phyloP scores from a whole-genome alignment of 176 grass and related monocot genomes.

The Ensete ventricosum region DNA sequence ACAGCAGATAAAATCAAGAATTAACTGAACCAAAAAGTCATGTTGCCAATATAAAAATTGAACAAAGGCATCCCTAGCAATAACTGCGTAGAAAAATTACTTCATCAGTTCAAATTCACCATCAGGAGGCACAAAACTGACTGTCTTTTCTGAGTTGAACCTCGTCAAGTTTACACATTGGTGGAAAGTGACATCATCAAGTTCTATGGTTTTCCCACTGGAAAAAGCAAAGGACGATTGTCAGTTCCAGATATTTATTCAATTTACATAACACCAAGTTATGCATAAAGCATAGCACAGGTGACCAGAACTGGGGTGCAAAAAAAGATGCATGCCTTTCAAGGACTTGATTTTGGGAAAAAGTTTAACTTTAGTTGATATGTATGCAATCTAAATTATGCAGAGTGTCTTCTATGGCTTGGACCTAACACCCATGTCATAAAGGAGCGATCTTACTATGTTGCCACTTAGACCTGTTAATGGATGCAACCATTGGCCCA shows the following conservation, averaged over 20 bases:
- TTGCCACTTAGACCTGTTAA: too few species aligned
- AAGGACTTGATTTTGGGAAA: too few species aligned
- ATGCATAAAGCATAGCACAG: too few species aligned
- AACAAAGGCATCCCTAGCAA: constrained; percentile 12
- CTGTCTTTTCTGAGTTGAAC: constrained; percentile 99
- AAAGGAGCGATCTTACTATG: too few species aligned
- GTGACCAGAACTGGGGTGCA: too few species aligned
- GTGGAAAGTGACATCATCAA: constrained; percentile 99
- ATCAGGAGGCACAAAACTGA: constrained; percentile 97
- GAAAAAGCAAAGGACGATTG: constrained; percentile 5
- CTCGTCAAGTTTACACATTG: constrained; percentile 98
- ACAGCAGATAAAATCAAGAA: neutral
- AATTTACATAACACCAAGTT: neutral
- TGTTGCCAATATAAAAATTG: constrained; percentile 3
- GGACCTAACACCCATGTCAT: too few species aligned
- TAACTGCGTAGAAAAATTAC: constrained; percentile 43
- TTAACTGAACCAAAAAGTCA: neutral
- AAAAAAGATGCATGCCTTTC: too few species aligned
- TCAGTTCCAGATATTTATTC: neutral
- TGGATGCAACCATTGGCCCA: too few species aligned
- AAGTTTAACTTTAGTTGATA: too few species aligned
- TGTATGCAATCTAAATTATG: too few species aligned
- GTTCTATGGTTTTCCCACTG: constrained; percentile 97
- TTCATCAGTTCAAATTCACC: constrained; percentile 99
- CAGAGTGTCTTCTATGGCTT: too few species aligned